phyloP scores from a whole-genome alignment of 2,329 filamentous ascomycete species.

The Alternaria ventricosa region DNA sequence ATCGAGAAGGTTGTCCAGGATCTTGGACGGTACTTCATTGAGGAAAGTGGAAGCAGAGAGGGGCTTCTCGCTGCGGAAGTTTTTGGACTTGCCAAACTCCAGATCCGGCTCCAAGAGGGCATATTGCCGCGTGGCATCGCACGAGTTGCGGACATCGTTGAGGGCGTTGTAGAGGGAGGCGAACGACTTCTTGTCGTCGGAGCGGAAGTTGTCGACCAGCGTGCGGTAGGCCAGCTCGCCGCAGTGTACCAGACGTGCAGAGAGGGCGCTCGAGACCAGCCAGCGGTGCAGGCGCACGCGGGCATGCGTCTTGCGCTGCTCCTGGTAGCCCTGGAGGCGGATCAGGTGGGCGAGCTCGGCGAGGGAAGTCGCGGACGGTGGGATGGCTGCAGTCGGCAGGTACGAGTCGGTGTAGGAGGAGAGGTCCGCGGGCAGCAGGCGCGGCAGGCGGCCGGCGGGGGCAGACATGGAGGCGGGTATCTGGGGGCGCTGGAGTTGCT shows the following conservation, averaged over 20 bases:
- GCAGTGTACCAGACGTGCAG: conserved; percentile 74
- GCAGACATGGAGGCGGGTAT: conserved; percentile 55
- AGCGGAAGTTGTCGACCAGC: conserved; percentile 78
- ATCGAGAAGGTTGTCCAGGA: conserved; percentile 75
- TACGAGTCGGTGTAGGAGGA: conserved; percentile 70
- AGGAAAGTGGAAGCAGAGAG: conserved; percentile 55
- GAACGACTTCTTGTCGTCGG: conserved; percentile 80
- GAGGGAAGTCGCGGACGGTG: conserved; percentile 70
- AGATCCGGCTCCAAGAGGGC: conserved; percentile 75
- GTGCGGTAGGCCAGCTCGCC: conserved; percentile 77
- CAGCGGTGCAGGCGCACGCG: conserved; percentile 76
- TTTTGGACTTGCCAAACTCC: conserved; percentile 58
- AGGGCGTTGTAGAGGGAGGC: conserved; percentile 76
- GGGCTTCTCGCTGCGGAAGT: conserved; percentile 52
- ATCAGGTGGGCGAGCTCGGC: conserved; percentile 81
- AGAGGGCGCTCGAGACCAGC: conserved; percentile 76
- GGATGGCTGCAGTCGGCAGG: conserved; percentile 61
- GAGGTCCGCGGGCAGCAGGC: conserved; percentile 68
- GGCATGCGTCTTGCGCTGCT: conserved; percentile 77
- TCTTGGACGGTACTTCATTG: conserved; percentile 76
- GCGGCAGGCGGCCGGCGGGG: conserved; percentile 54
- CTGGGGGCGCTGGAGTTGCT: conserved; percentile 34
- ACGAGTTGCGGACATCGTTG: conserved; percentile 79
- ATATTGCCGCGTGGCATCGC: conserved; percentile 73
- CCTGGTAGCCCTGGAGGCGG: conserved; percentile 79